Conservation (phyloP, 2,329 filamentous ascomycete genomes). For the Claviceps cyperi region DNA sequence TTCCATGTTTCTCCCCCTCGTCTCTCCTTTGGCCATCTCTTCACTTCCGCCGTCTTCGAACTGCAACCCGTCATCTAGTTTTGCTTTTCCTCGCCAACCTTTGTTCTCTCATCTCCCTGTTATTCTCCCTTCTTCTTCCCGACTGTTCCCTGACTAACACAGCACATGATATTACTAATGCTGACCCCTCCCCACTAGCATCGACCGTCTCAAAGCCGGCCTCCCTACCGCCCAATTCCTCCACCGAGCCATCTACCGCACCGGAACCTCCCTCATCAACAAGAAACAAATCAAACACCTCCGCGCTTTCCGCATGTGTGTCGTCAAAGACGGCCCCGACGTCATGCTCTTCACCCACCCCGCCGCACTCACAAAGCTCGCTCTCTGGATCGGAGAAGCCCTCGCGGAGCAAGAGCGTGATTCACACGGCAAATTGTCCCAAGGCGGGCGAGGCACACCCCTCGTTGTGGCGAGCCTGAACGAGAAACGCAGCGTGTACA, state of each 20-base stretch:
- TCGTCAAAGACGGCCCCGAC: constrained; percentile 90
- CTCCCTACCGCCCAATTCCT: constrained; percentile 78
- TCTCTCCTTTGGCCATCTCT: too few species aligned
- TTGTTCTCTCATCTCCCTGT: neutral
- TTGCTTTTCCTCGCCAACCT: neutral
- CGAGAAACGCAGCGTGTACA: constrained; percentile 72
- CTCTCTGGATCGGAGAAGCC: constrained; percentile 87
- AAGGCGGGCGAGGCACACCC: constrained; percentile 61
- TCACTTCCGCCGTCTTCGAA: too few species aligned
- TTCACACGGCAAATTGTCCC: constrained; percentile 49
- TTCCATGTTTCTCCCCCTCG: too few species aligned
- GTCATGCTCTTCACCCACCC: constrained; percentile 86
- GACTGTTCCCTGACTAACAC: neutral
- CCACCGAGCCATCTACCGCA: constrained; percentile 83
- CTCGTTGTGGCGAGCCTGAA: constrained; percentile 84
- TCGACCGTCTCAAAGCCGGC: constrained; percentile 61
- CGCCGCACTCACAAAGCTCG: constrained; percentile 81
- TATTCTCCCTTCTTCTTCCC: neutral
- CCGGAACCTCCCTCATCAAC: constrained; percentile 77
- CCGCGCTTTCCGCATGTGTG: constrained; percentile 83
- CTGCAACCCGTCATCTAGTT: neutral
- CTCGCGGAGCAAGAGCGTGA: constrained; percentile 80
- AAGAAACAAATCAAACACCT: constrained; percentile 91
- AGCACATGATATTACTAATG: too few species aligned
- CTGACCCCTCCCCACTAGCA: constrained; percentile 26